A percentile compares a stretch with the other conserved stretches of the same genome.
Evolutionary conservation across 176 grass and related monocot species (phyloP).

Genomic region (Secale cereale): DNA sequence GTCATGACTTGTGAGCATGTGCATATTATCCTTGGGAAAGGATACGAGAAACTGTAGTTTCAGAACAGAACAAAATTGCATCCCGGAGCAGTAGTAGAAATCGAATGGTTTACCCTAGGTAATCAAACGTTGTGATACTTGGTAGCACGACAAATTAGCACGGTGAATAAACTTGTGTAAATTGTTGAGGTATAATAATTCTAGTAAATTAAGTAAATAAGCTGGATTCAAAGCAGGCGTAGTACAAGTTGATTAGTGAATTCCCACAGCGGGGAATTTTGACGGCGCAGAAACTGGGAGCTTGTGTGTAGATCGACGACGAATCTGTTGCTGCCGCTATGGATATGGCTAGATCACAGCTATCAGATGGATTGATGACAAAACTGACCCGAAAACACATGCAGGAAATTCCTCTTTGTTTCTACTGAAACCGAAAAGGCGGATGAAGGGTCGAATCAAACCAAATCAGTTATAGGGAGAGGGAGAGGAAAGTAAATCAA

Average conservation of each 20-base stretch:
- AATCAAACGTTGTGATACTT: neutral
- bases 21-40: neutral
- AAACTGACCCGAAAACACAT: neutral
- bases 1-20: neutral
- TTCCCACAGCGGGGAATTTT: neutral
- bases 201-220: neutral
- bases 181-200: neutral
- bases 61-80: conserved; percentile 5
- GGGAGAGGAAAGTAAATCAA: neutral
- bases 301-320: neutral
- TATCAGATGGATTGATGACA: neutral
- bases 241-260: neutral
- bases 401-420: neutral
- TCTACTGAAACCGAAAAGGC: neutral
- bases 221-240: neutral
- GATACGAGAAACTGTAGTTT: neutral
- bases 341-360: neutral
- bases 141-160: neutral
- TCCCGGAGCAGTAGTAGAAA: neutral
- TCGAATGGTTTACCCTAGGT: neutral
- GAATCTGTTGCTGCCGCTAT: neutral
- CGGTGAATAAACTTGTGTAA: neutral
- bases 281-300: neutral
- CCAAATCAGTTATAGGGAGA: neutral
- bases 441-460: neutral